Conservation (phyloP, 306 rosid species). For the Betula pendula region DNA sequence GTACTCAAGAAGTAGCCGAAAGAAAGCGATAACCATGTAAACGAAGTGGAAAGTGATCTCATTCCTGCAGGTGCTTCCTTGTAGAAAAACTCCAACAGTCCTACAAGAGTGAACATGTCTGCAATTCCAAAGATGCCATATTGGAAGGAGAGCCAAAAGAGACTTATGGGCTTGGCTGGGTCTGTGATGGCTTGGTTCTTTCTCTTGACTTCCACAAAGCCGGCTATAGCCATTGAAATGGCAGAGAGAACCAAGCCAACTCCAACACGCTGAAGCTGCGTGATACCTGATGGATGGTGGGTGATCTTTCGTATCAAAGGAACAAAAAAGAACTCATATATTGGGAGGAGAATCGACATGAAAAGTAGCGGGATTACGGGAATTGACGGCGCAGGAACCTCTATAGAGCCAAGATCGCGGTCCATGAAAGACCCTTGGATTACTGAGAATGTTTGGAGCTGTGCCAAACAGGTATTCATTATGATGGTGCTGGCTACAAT, state of each 20-base stretch:
- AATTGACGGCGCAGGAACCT: slow-evolving; percentile 72
- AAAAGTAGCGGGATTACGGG: slow-evolving; percentile 73
- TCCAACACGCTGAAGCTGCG: slow-evolving; percentile 85
- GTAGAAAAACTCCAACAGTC: slow-evolving; percentile 75
- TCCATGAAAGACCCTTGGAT: slow-evolving; percentile 69
- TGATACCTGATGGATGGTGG: slow-evolving; percentile 68
- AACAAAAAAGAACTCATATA: slow-evolving; percentile 68
- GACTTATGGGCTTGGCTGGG: slow-evolving; percentile 40
- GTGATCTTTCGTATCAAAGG: slow-evolving; percentile 78
- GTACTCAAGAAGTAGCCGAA: slow-evolving; percentile 75
- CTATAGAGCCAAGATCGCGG: slow-evolving; percentile 49
- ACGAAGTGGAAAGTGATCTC: slow-evolving; percentile 78
- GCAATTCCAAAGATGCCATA: slow-evolving; percentile 79
- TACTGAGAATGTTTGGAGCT: slow-evolving; percentile 58
- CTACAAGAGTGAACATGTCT: slow-evolving; percentile 86
- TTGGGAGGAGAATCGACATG: slow-evolving; percentile 59
- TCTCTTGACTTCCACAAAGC: slow-evolving; percentile 65
- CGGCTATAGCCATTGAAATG: slow-evolving; percentile 76
- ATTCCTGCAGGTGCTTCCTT: slow-evolving; percentile 69
- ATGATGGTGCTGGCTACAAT: slow-evolving; percentile 74
- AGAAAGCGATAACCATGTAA: slow-evolving; percentile 64
- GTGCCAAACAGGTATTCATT: slow-evolving; percentile 69
- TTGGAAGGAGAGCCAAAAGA: slow-evolving; percentile 81
- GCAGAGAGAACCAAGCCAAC: slow-evolving; percentile 67
- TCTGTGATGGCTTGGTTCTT: slow-evolving; percentile 35